phyloP scores from a whole-genome alignment of 148 eudicot genomes.

The Chenopodium suecicum region DNA sequence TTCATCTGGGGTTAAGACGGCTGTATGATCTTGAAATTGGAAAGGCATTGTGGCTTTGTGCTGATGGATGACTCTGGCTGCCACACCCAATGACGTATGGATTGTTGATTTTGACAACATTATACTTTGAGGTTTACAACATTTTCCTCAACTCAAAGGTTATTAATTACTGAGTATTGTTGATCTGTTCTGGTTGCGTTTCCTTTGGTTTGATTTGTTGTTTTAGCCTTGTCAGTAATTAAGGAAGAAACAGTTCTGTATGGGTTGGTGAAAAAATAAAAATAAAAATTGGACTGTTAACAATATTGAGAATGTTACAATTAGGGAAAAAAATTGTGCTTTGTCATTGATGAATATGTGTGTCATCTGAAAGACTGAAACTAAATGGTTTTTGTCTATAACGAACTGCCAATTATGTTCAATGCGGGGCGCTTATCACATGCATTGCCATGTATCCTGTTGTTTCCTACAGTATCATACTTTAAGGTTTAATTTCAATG shows the following conservation, averaged over 20 bases:
- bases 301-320: not conserved
- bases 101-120: not conserved
- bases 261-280: too few relatives aligned
- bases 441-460: not conserved
- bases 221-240: not conserved
- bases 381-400: not conserved
- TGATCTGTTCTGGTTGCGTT: not conserved
- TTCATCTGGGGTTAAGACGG: conserved; percentile 42
- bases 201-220: not conserved
- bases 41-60: not conserved
- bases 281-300: not conserved
- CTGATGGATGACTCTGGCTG: not conserved
- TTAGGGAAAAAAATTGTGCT: not conserved
- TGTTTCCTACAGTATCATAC: too few relatives aligned
- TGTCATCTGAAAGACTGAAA: too few relatives aligned
- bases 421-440: not conserved
- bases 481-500: too few relatives aligned
- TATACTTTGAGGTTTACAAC: not conserved
- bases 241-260: too few relatives aligned
- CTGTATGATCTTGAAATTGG: conserved; percentile 23
- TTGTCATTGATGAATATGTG: not conserved
- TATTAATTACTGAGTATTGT: not conserved
- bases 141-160: not conserved
- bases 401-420: not conserved
- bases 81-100: not conserved